Percentiles rank a stretch among this genome's conserved stretches.
These are phyloP conservation scores for Silene coronaria DNA, from an alignment of 179 eudicot genomes.

Conservation along the genomic window DNA sequence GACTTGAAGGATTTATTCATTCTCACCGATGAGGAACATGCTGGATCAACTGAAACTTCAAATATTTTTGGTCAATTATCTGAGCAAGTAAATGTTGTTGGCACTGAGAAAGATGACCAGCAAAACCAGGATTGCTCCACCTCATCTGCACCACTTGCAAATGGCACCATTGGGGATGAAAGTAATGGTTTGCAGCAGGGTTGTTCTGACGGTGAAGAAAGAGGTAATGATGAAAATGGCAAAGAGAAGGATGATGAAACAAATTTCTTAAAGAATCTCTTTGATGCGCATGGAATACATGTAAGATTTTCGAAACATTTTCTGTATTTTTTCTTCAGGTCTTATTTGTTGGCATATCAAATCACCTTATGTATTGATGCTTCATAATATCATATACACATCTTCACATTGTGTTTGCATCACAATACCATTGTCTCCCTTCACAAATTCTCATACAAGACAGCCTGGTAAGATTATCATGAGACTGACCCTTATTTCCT, in stretches of 20 bases:
- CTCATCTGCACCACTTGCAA: slow-evolving; percentile 23
- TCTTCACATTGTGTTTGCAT: background rate
- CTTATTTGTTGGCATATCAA: background rate
- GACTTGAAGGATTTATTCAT: slow-evolving; percentile 88
- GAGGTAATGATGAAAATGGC: slow-evolving; percentile 37
- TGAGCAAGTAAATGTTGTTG: slow-evolving; percentile 66
- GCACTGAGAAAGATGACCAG: slow-evolving; percentile 39
- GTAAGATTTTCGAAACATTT: slow-evolving; percentile 44
- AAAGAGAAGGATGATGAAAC: slow-evolving; percentile 57
- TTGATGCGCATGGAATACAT: slow-evolving; percentile 93
- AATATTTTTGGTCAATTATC: slow-evolving; percentile 72
- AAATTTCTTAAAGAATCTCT: slow-evolving; percentile 61
- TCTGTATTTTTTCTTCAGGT: background rate
- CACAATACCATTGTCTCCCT: background rate
- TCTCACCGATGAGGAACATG: slow-evolving; percentile 60
- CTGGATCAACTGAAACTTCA: slow-evolving; percentile 78
- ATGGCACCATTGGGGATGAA: slow-evolving; percentile 24
- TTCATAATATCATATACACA: background rate
- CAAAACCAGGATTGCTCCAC: slow-evolving; percentile 24
- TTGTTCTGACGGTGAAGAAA: slow-evolving; percentile 34
- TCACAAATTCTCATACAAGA: too few species aligned
- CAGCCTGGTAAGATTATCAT: too few species aligned
- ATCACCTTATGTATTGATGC: slow-evolving; percentile 3
- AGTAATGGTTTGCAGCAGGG: slow-evolving; percentile 23
- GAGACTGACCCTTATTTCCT: background rate